These are phyloP conservation scores for Trichoderma sp. DNA, from an alignment of 2,329 filamentous ascomycete genomes.

Conservation along the genomic window DNA sequence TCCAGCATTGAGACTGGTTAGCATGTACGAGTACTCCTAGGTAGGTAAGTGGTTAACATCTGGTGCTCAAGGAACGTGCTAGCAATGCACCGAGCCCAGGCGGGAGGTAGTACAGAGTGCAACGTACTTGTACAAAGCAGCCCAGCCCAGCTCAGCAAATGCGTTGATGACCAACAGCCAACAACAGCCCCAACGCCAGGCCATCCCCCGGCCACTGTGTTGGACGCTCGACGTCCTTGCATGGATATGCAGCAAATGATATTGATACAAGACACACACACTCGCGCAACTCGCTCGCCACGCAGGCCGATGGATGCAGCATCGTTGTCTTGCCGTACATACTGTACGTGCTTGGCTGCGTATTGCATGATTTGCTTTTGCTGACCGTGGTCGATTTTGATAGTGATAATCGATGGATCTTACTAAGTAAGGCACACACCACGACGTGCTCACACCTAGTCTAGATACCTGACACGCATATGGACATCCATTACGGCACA, in stretches of 20 bases:
- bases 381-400: no score
- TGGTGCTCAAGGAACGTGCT: background rate
- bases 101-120: background rate
- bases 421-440: background rate
- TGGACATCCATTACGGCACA: background rate
- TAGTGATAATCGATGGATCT: background rate
- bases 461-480: background rate
- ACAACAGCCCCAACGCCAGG: conserved; percentile 9
- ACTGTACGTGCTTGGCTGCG: background rate
- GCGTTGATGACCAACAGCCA: conserved; percentile 13
- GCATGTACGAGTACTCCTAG: no score
- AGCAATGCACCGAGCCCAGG: background rate
- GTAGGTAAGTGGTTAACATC: background rate
- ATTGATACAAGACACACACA: background rate
- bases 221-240: conserved; percentile 16
- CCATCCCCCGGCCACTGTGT: conserved; percentile 1
- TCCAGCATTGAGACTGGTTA: background rate
- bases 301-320: background rate
- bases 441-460: background rate
- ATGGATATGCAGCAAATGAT: conserved; percentile 10
- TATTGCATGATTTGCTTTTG: background rate
- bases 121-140: background rate
- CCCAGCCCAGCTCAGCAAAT: background rate
- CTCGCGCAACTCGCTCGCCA: background rate
- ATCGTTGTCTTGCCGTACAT: background rate